Percentiles rank a stretch among this genome's conserved stretches.
These are phyloP conservation scores for Microsporum audouinii DNA, from an alignment of 2,329 filamentous ascomycete species.

Conservation along the genomic window DNA sequence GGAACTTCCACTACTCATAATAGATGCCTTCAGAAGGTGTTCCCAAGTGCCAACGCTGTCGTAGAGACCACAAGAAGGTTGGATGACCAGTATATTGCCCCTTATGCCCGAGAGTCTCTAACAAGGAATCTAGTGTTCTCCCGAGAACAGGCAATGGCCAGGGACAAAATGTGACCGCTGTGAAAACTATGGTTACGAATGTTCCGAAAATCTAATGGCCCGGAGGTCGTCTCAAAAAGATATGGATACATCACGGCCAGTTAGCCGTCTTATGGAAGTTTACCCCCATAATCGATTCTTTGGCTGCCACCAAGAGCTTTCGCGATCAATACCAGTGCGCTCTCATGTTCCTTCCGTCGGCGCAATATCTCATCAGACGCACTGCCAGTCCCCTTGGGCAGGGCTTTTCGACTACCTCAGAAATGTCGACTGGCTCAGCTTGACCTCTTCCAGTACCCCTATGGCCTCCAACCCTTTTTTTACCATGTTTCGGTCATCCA, in stretches of 20 bases:
- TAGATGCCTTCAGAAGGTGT: slow-evolving; percentile 16
- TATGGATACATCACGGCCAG: slow-evolving; percentile 8
- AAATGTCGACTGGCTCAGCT: slow-evolving; percentile 14
- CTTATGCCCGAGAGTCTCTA: slow-evolving; percentile 1
- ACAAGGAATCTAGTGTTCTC: slow-evolving; percentile 13
- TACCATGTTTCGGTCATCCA: slow-evolving; percentile 14
- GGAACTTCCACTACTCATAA: not conserved
- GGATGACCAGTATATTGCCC: not conserved
- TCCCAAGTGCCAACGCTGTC: slow-evolving; percentile 16
- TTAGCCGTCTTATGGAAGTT: slow-evolving; percentile 8
- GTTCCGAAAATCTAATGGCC: slow-evolving; percentile 17
- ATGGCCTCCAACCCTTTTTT: slow-evolving; percentile 13
- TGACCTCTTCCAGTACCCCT: slow-evolving; percentile 9
- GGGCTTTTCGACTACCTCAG: slow-evolving; percentile 15
- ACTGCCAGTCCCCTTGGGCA: slow-evolving; percentile 13
- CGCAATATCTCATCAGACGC: slow-evolving; percentile 4
- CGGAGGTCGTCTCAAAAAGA: slow-evolving; percentile 15
- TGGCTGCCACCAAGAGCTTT: slow-evolving; percentile 8
- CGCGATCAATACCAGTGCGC: slow-evolving; percentile 10
- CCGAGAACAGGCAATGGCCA: slow-evolving; percentile 15
- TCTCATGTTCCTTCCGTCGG: not conserved
- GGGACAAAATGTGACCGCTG: slow-evolving; percentile 17
- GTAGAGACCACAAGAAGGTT: slow-evolving; percentile 17
- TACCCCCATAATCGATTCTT: slow-evolving; percentile 9
- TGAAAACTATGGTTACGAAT: slow-evolving; percentile 16